phyloP scores from a whole-genome alignment of 208 protist species.

The Leishmania tropica region DNA sequence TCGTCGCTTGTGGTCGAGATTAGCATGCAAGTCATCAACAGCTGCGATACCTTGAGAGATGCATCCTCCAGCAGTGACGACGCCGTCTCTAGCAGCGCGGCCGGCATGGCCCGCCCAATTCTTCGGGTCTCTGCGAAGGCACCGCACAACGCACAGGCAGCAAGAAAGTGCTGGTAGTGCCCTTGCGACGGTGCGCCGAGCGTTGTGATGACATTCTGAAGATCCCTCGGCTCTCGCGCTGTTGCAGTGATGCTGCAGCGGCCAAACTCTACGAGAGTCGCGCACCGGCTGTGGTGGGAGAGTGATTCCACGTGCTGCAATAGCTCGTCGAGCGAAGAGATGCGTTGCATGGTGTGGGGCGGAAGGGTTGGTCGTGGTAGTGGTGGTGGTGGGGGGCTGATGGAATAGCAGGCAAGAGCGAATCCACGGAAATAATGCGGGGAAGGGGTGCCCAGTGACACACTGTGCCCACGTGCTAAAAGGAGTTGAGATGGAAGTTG shows the following conservation, averaged over 20 bases:
- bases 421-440: neutral
- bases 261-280: constrained; percentile 13
- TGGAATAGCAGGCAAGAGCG: neutral
- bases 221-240: neutral
- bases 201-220: constrained; percentile 5
- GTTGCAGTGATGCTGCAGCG: constrained; percentile 4
- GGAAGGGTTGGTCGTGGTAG: neutral
- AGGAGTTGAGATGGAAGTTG: neutral
- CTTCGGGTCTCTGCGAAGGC: constrained; percentile 2
- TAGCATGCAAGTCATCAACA: constrained; percentile 17
- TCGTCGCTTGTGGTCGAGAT: neutral
- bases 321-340: neutral
- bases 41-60: constrained; percentile 4
- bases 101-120: neutral
- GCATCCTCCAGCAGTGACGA: constrained; percentile 13
- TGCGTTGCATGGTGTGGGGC: neutral
- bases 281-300: constrained; percentile 17
- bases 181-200: constrained; percentile 14
- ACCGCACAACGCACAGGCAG: constrained; percentile 30
- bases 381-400: no score
- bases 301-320: constrained; percentile 6
- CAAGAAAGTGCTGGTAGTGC: constrained; percentile 25
- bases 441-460: neutral
- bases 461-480: neutral
- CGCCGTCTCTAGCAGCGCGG: neutral